Percentiles rank a stretch among this genome's conserved stretches.
These are phyloP conservation scores for Lentithecium fluviatile DNA, from an alignment of 495 filamentous ascomycete species.

Conservation along the genomic window DNA sequence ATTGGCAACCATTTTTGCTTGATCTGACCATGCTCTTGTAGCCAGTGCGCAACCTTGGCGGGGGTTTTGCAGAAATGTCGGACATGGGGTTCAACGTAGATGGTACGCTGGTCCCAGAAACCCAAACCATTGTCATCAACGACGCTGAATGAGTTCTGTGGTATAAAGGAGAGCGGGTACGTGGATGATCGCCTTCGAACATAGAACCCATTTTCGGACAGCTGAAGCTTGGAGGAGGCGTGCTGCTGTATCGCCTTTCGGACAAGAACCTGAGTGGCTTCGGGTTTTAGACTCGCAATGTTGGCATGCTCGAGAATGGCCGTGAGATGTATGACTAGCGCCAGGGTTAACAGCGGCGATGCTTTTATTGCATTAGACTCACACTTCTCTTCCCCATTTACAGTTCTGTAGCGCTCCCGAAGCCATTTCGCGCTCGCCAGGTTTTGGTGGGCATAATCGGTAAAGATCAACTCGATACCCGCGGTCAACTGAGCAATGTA, in stretches of 20 bases:
- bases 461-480: constrained; percentile 43
- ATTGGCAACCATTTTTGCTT: constrained; percentile 29
- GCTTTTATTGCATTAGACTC: not conserved
- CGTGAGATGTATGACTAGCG: constrained; percentile 44
- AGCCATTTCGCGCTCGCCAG: constrained; percentile 38
- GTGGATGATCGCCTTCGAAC: constrained; percentile 29
- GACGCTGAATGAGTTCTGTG: constrained; percentile 18
- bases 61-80: constrained; percentile 18
- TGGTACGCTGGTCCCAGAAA: constrained; percentile 33
- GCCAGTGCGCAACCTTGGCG: constrained; percentile 22
- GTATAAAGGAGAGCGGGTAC: constrained; percentile 23
- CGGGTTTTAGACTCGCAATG: constrained; percentile 39
- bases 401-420: constrained; percentile 30
- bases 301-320: constrained; percentile 40
- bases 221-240: constrained; percentile 2
- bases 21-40: constrained; percentile 21
- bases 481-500: constrained; percentile 34
- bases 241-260: constrained; percentile 29
- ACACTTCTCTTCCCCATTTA: constrained; percentile 43
- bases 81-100: constrained; percentile 35
- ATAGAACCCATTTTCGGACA: constrained; percentile 40
- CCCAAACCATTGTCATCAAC: constrained; percentile 18
- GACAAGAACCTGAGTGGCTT: constrained; percentile 38
- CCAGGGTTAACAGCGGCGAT: constrained; percentile 7
- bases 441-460: constrained; percentile 39